phyloP scores from a whole-genome alignment of 2,329 filamentous ascomycete species.

The Periconia sp. region DNA sequence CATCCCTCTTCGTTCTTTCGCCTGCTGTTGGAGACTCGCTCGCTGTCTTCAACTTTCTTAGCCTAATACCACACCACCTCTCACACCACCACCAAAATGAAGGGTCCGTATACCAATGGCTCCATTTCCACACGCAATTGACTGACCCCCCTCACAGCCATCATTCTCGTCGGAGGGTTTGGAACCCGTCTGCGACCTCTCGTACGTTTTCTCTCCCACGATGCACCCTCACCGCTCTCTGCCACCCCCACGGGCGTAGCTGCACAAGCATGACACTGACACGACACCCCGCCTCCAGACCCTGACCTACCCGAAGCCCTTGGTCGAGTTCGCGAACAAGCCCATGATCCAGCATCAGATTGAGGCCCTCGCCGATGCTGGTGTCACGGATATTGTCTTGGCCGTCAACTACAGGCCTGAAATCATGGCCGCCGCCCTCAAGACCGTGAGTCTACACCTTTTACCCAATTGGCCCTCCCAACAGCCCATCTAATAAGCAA shows the following conservation, averaged over 20 bases:
- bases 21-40: constrained; percentile 17
- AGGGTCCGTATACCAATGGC: constrained; percentile 34
- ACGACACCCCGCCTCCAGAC: constrained; percentile 61
- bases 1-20: not conserved
- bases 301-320: constrained; percentile 92
- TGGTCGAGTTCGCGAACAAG: constrained; percentile 98
- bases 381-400: constrained; percentile 95
- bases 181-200: constrained; percentile 96
- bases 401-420: constrained; percentile 99
- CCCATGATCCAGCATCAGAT: constrained; percentile 99
- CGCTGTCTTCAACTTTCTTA: constrained; percentile 14
- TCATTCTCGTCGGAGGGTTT: constrained; percentile 99
- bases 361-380: constrained; percentile 87
- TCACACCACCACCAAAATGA: constrained; percentile 34
- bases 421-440: constrained; percentile 91
- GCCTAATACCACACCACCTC: constrained; percentile 1
- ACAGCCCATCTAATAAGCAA: constrained; percentile 10
- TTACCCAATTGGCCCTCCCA: constrained; percentile 4
- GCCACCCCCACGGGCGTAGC: constrained; percentile 18
- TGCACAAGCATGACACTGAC: constrained; percentile 3
- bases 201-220: constrained; percentile 57
- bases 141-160: constrained; percentile 58
- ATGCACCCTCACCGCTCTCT: constrained; percentile 18
- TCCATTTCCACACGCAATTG: not conserved
- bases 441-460: constrained; percentile 65